Conservation (phyloP, 2,329 filamentous ascomycete species). For the Calonectria hongkongensis region DNA sequence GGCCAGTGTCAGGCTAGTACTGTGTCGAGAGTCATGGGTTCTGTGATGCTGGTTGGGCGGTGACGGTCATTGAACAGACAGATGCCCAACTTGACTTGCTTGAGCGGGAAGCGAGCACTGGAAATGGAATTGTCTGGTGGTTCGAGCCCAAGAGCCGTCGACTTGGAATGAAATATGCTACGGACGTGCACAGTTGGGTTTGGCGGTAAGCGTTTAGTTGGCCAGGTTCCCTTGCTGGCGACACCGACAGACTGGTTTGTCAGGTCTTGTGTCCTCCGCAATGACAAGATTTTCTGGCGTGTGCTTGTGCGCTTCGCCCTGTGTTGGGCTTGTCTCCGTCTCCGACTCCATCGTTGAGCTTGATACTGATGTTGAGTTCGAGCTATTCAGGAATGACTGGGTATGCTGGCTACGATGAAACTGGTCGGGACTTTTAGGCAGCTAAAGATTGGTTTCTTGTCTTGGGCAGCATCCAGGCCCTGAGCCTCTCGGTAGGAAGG, state of each 20-base stretch:
- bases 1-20: conserved; percentile 17
- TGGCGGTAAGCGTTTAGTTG: conserved; percentile 36
- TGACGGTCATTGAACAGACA: conserved; percentile 40
- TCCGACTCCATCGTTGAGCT: neutral
- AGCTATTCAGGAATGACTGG: conserved; percentile 5
- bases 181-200: conserved; percentile 25
- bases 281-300: conserved; percentile 27
- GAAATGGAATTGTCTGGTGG: conserved; percentile 48
- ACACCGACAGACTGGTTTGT: conserved; percentile 43
- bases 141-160: conserved; percentile 38
- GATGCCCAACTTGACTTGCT: conserved; percentile 43
- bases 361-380: conserved; percentile 14
- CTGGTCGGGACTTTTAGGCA: neutral
- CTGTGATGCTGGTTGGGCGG: conserved; percentile 43
- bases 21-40: conserved; percentile 29
- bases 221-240: conserved; percentile 40
- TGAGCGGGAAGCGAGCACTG: conserved; percentile 44
- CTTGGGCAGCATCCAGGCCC: conserved; percentile 11
- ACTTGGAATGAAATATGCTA: conserved; percentile 12
- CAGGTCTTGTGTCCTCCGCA: conserved; percentile 31
- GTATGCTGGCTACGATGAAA: conserved; percentile 18
- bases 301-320: conserved; percentile 23
- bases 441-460: conserved; percentile 19
- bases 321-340: conserved; percentile 7
- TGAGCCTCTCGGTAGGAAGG: conserved; percentile 23